Percentiles rank a stretch among this genome's conserved stretches.
These are phyloP conservation scores for Rhizoclosmatium globosum DNA, from an alignment of 192 early-diverging fungal species.

Conservation along the genomic window DNA sequence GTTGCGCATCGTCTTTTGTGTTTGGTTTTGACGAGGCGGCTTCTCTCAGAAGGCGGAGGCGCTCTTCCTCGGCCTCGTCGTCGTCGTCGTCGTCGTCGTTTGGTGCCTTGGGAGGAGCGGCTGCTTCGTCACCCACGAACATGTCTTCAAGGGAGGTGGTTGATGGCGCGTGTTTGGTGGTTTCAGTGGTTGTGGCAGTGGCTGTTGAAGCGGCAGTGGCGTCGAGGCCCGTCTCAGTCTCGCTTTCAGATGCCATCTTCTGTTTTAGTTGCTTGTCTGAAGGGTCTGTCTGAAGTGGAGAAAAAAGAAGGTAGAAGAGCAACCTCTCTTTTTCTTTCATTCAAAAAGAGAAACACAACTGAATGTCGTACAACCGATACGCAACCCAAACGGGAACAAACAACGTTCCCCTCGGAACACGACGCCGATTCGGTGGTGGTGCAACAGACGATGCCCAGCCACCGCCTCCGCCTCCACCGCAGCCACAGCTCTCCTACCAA, in stretches of 20 bases:
- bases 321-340: neutral
- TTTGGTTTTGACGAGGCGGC: neutral
- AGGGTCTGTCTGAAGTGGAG: neutral
- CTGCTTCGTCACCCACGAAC: neutral
- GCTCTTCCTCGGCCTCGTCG: constrained; percentile 25
- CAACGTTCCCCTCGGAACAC: constrained; percentile 47
- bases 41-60: too few species aligned
- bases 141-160: neutral
- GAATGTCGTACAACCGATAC: neutral
- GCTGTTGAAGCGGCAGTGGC: neutral
- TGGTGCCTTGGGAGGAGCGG: neutral
- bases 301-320: neutral
- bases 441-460: too few species aligned
- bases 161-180: neutral
- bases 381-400: constrained; percentile 43
- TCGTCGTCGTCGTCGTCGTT: neutral
- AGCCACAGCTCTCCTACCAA: constrained; percentile 4
- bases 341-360: too few species aligned
- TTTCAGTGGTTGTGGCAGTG: neutral
- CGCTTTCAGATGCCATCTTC: too few species aligned
- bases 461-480: too few species aligned
- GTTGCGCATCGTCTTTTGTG: neutral
- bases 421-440: constrained; percentile 25
- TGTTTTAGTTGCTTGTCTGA: too few species aligned
- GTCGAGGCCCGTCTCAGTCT: neutral